These are phyloP conservation scores for Cyclaneusma minus DNA, from an alignment of 2,329 filamentous ascomycete species.

Conservation along the genomic window DNA sequence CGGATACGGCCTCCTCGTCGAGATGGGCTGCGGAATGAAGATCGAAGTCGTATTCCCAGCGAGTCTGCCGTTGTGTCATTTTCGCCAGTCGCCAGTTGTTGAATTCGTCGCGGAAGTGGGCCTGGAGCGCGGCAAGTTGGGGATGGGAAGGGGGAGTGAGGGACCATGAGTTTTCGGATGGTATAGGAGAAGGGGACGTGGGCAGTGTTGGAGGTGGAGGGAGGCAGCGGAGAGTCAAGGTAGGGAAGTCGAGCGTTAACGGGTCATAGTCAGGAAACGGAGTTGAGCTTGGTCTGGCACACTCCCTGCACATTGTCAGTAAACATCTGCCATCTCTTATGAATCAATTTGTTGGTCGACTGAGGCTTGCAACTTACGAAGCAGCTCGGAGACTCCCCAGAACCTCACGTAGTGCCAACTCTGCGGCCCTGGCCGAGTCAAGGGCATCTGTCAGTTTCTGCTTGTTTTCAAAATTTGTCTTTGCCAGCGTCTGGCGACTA, in stretches of 20 bases:
- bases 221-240: conserved; percentile 68
- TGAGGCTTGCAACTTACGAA: conserved; percentile 39
- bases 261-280: conserved; percentile 77
- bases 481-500: conserved; percentile 34
- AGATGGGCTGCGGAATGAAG: conserved; percentile 2
- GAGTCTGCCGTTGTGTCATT: conserved; percentile 32
- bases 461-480: conserved; percentile 42
- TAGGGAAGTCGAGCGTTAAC: conserved; percentile 70
- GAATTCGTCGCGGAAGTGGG: conserved; percentile 53
- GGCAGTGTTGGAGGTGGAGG: conserved; percentile 70
- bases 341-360: conserved; percentile 5
- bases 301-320: conserved; percentile 25
- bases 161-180: conserved; percentile 68
- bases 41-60: conserved; percentile 19
- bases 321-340: too few species aligned
- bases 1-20: conserved; percentile 18
- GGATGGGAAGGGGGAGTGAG: conserved; percentile 57
- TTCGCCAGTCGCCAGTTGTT: conserved; percentile 41
- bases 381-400: conserved; percentile 70
- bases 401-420: conserved; percentile 72
- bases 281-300: conserved; percentile 36
- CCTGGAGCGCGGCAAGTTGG: conserved; percentile 57
- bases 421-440: conserved; percentile 70
- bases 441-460: conserved; percentile 51
- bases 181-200: conserved; percentile 56